Conservation (phyloP, 306 rosid genomes). For the Trifolium dubium region DNA sequence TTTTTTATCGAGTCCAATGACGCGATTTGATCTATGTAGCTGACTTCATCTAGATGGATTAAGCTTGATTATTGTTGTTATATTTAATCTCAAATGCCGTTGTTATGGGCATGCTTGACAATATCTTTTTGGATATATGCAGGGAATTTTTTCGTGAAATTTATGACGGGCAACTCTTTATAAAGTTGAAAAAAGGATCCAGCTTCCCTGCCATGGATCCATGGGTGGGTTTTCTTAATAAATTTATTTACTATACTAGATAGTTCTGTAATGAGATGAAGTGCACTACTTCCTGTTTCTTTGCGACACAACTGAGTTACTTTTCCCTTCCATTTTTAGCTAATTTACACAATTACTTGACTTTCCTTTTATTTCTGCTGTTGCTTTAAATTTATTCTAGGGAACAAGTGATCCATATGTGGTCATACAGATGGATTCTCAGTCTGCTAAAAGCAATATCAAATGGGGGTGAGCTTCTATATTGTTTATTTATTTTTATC, state of each 20-base stretch:
- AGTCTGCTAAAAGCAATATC: slow-evolving; percentile 72
- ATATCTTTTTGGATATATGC: slow-evolving; percentile 39
- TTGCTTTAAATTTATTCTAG: slow-evolving; percentile 43
- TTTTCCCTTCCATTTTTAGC: background rate
- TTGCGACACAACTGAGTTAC: slow-evolving; percentile 13
- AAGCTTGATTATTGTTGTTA: background rate
- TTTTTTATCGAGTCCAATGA: background rate
- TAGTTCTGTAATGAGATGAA: slow-evolving; percentile 31
- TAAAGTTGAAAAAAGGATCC: slow-evolving; percentile 82
- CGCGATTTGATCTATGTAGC: slow-evolving; percentile 9
- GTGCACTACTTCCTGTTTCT: slow-evolving; percentile 27
- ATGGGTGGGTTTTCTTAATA: slow-evolving; percentile 65
- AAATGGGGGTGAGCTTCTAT: slow-evolving; percentile 87
- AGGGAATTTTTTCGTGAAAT: slow-evolving; percentile 83
- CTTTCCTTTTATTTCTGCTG: slow-evolving; percentile 33
- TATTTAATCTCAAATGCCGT: background rate
- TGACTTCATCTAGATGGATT: background rate
- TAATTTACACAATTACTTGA: background rate
- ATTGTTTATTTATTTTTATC: slow-evolving; percentile 9
- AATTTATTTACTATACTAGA: slow-evolving; percentile 23
- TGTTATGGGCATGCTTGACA: slow-evolving; percentile 31
- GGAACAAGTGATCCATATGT: slow-evolving; percentile 98
- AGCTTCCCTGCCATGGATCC: slow-evolving; percentile 91
- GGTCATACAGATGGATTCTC: slow-evolving; percentile 81
- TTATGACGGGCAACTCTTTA: slow-evolving; percentile 78